Evolutionary conservation across 129 eudicot genomes (phyloP).

Genomic region (Lactuca sativa): DNA sequence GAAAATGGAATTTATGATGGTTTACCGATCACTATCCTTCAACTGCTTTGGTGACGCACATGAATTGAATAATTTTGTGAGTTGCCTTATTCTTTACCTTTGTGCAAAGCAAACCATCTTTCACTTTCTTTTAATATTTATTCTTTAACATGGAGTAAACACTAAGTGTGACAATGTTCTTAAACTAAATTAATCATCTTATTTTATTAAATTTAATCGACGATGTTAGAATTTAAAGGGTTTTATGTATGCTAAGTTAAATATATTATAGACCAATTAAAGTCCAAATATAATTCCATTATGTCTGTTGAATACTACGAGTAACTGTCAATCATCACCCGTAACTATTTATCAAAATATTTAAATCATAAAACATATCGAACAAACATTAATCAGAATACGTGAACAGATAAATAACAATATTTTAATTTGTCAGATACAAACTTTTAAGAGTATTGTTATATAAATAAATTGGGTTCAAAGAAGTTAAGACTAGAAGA

Average conservation of each 20-base stretch:
- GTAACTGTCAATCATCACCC: too few species aligned
- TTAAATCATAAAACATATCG: not conserved
- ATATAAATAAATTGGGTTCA: not conserved
- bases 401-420: not conserved
- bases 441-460: not conserved
- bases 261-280: too few species aligned
- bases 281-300: too few species aligned
- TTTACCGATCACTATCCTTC: conserved; percentile 28
- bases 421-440: not conserved
- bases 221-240: not conserved
- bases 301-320: too few species aligned
- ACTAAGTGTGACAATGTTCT: conserved; percentile 17
- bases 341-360: too few species aligned
- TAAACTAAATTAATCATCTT: not conserved
- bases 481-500: conserved; percentile 14
- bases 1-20: conserved; percentile 22
- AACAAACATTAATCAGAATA: not conserved
- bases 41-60: conserved; percentile 35
- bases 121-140: conserved; percentile 26
- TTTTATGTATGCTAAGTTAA: not conserved
- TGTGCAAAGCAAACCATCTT: conserved; percentile 37
- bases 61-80: conserved; percentile 8
- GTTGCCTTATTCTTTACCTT: conserved; percentile 37
- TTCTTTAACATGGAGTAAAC: conserved; percentile 23
- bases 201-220: not conserved